Conservation (phyloP, 202 grass and related monocot genomes). For the Elaeis oleifera region DNA sequence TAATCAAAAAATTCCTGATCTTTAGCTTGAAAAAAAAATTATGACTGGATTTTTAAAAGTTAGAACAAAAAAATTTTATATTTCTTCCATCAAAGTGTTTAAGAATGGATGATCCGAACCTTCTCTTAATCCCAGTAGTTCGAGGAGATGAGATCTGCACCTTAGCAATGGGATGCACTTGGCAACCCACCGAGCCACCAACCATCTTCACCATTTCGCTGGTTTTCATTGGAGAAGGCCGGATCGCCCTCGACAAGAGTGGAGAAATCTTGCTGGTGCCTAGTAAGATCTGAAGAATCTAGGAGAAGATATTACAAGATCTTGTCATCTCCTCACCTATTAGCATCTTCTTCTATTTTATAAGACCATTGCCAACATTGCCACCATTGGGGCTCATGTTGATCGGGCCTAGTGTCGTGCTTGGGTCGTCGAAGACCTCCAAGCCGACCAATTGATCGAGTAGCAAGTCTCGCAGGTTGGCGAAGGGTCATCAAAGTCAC, state of each 20-base stretch:
- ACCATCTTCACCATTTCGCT: background rate
- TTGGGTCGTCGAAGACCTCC: constrained; percentile 5
- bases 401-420: too few relatives aligned
- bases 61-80: too few relatives aligned
- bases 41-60: too few relatives aligned
- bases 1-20: too few relatives aligned
- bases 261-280: background rate
- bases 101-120: constrained; percentile 14
- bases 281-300: background rate
- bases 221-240: background rate
- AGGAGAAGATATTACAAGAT: background rate
- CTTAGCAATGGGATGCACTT: background rate
- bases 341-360: background rate
- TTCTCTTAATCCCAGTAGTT: constrained; percentile 23
- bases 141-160: constrained; percentile 9
- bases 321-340: background rate
- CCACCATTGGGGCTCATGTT: background rate
- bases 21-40: too few relatives aligned
- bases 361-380: background rate
- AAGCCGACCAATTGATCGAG: constrained; percentile 12
- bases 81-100: background rate
- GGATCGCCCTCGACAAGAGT: background rate
- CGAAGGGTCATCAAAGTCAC: constrained; percentile 30
- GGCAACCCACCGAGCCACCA: background rate
- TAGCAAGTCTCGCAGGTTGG: constrained; percentile 2